Conservation (phyloP, 1,139 yeast genomes). For the Geotrichum histeridarum region DNA sequence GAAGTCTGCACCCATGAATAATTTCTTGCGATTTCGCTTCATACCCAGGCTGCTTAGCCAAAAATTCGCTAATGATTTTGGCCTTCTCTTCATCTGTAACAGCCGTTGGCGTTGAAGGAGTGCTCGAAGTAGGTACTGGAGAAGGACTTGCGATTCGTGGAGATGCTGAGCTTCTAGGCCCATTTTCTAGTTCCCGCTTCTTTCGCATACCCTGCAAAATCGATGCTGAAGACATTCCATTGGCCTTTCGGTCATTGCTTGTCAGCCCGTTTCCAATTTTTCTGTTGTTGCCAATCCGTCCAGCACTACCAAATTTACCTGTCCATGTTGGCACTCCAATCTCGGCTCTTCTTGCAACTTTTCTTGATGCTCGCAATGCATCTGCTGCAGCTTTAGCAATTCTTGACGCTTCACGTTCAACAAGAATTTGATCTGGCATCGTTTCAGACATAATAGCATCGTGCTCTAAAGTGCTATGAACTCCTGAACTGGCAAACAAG, state of each 20-base stretch:
- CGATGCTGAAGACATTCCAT: slow-evolving; percentile 25
- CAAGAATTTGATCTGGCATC: slow-evolving; percentile 49
- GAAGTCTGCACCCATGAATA: slow-evolving; percentile 46
- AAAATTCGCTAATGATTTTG: slow-evolving; percentile 31
- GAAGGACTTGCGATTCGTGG: background rate
- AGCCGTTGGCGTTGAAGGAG: background rate
- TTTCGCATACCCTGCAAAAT: slow-evolving; percentile 30
- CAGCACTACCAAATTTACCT: slow-evolving; percentile 84
- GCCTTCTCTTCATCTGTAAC: slow-evolving; percentile 22
- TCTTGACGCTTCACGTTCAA: slow-evolving; percentile 70
- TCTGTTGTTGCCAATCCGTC: slow-evolving; percentile 41
- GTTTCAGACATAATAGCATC: slow-evolving; percentile 66
- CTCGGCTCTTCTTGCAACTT: slow-evolving; percentile 54
- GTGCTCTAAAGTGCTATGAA: slow-evolving; percentile 72
- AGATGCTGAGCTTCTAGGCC: slow-evolving; percentile 20
- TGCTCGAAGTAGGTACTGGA: background rate
- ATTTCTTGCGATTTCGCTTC: slow-evolving; percentile 50
- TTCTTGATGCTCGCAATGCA: slow-evolving; percentile 65
- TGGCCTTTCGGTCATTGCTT: background rate
- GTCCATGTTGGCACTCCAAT: slow-evolving; percentile 96
- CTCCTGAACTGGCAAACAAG: slow-evolving; percentile 64
- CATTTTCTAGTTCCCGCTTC: slow-evolving; percentile 30
- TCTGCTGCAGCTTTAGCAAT: slow-evolving; percentile 75
- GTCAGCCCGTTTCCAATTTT: slow-evolving; percentile 3
- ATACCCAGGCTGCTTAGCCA: slow-evolving; percentile 30